Conservation (phyloP, 1,139 yeast genomes). For the Lodderomyces metapsilosis region DNA sequence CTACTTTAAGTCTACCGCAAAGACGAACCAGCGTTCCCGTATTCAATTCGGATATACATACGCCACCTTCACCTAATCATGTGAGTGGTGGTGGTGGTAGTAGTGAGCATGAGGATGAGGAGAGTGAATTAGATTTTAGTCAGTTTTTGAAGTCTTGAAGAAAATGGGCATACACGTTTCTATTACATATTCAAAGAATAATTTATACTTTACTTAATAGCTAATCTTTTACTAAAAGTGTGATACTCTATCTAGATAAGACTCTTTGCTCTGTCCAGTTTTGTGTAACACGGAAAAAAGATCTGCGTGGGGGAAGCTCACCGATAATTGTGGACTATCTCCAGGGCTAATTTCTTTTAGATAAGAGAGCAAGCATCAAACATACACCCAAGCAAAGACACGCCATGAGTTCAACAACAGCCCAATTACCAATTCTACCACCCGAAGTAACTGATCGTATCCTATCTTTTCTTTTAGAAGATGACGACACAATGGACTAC, state of each 20-base stretch:
- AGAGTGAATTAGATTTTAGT: conserved; percentile 45
- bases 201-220: too few species aligned
- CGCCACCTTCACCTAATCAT: background rate
- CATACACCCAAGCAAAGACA: background rate
- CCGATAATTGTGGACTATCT: too few species aligned
- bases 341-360: too few species aligned
- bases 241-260: too few species aligned
- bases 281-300: conserved; percentile 6
- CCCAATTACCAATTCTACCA: conserved; percentile 7
- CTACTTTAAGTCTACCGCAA: background rate
- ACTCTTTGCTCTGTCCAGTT: too few species aligned
- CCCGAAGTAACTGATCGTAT: conserved; percentile 8
- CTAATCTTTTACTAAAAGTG: background rate
- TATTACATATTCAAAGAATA: background rate
- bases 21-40: conserved; percentile 2
- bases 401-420: background rate
- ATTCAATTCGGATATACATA: background rate
- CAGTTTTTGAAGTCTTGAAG: conserved; percentile 37
- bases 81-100: background rate
- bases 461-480: conserved; percentile 6
- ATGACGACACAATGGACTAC: conserved; percentile 3
- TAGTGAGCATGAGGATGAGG: conserved; percentile 6
- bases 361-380: background rate
- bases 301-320: too few species aligned
- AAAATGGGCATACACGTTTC: too few species aligned